phyloP scores from a whole-genome alignment of 495 filamentous ascomycete species.

The Aspergillus taichungensis region DNA sequence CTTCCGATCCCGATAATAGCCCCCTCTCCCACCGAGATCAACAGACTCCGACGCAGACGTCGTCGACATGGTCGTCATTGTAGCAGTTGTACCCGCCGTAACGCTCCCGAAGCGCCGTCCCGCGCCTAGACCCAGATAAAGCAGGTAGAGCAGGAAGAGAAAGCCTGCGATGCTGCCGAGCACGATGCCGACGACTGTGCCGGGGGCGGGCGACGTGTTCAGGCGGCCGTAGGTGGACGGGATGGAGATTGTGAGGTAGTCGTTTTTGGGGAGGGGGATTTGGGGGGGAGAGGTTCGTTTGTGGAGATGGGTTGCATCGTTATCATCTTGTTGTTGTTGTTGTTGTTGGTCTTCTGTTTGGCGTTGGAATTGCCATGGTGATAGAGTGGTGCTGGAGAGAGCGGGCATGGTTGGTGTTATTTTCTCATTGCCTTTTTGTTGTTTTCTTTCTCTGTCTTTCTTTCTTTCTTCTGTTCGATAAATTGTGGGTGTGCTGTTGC shows the following conservation, averaged over 20 bases:
- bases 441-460: background rate
- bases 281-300: background rate
- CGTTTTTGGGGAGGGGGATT: slow-evolving; percentile 10
- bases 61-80: slow-evolving; percentile 16
- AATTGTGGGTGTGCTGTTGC: too few relatives aligned
- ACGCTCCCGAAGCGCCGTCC: slow-evolving; percentile 20
- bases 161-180: slow-evolving; percentile 80
- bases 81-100: too few relatives aligned
- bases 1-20: too few relatives aligned
- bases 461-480: background rate
- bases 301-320: background rate
- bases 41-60: slow-evolving; percentile 20
- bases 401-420: background rate
- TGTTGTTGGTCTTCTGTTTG: background rate
- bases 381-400: background rate
- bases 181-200: slow-evolving; percentile 74
- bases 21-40: slow-evolving; percentile 17
- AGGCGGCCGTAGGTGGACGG: slow-evolving; percentile 60
- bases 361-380: background rate
- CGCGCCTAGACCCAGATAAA: slow-evolving; percentile 59
- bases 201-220: slow-evolving; percentile 51
- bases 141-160: slow-evolving; percentile 62
- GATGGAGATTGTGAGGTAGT: slow-evolving; percentile 41
- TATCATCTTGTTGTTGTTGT: background rate
- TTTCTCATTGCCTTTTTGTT: background rate